Evolutionary conservation across 169 alveolate species (phyloP).

Genomic region (Eimeria sp.): DNA sequence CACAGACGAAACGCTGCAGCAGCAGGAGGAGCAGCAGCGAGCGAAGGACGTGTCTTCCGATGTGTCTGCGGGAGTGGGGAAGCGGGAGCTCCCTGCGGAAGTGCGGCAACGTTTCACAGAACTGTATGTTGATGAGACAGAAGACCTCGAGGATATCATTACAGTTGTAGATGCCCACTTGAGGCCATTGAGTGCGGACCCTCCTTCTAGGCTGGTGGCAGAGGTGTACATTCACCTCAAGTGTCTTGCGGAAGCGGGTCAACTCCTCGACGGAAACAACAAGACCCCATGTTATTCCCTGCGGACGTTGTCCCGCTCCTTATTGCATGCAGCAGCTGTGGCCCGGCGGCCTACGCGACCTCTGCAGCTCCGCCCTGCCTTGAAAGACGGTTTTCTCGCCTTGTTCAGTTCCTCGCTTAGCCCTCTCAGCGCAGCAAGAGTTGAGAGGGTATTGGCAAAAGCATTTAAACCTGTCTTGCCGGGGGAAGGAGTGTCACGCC

Average conservation of each 20-base stretch:
- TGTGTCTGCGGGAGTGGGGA: conserved; percentile 96
- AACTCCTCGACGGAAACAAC: conserved; percentile 82
- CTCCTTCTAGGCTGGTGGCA: conserved; percentile 84
- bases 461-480: conserved; percentile 8
- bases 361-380: conserved; percentile 71
- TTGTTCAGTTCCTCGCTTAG: conserved; percentile 87
- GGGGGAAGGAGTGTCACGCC: not conserved
- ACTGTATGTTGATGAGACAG: conserved; percentile 97
- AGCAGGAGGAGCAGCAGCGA: conserved; percentile 84
- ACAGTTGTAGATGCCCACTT: conserved; percentile 71
- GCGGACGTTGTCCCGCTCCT: conserved; percentile 92
- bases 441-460: conserved; percentile 48
- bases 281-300: conserved; percentile 90
- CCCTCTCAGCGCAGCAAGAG: conserved; percentile 47
- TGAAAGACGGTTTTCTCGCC: conserved; percentile 87
- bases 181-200: conserved; percentile 75
- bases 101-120: conserved; percentile 97
- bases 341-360: conserved; percentile 69
- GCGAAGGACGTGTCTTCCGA: conserved; percentile 88
- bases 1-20: not conserved
- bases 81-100: conserved; percentile 97
- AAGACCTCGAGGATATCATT: conserved; percentile 76
- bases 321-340: conserved; percentile 88
- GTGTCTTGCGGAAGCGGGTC: conserved; percentile 68
- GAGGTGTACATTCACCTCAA: conserved; percentile 77